Evolutionary conservation across 805 yeast species (phyloP).

Genomic region (Metschnikowia chrysomelidarum): DNA sequence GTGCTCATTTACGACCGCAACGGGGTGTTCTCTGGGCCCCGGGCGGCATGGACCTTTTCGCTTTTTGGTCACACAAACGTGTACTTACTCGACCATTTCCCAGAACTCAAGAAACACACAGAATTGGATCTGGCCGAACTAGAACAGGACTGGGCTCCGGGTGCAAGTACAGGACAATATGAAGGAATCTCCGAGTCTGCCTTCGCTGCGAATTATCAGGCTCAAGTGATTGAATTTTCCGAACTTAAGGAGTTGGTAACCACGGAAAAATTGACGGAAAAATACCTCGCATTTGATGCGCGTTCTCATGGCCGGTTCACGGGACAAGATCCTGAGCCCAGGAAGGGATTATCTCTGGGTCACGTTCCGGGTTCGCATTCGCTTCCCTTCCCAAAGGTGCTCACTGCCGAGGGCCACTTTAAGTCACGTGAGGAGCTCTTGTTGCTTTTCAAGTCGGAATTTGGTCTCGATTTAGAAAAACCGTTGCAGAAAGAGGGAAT

Average conservation of each 20-base stretch:
- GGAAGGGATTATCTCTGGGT: slow-evolving; percentile 85
- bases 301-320: slow-evolving; percentile 72
- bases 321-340: slow-evolving; percentile 83
- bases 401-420: slow-evolving; percentile 50
- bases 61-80: slow-evolving; percentile 75
- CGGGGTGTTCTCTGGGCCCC: slow-evolving; percentile 84
- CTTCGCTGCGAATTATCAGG: slow-evolving; percentile 31
- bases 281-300: slow-evolving; percentile 73
- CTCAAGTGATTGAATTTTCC: slow-evolving; percentile 65
- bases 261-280: slow-evolving; percentile 38
- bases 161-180: slow-evolving; percentile 17
- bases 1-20: slow-evolving; percentile 81
- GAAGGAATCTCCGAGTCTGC: slow-evolving; percentile 23
- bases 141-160: slow-evolving; percentile 16
- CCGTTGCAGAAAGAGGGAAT: slow-evolving; percentile 52
- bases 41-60: slow-evolving; percentile 89
- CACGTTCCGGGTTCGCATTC: slow-evolving; percentile 82
- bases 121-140: no score
- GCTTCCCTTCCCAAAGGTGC: slow-evolving; percentile 67
- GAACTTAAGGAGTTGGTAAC: slow-evolving; percentile 60
- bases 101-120: slow-evolving; percentile 50
- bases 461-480: slow-evolving; percentile 30
- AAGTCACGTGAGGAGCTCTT: slow-evolving; percentile 46
- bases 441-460: slow-evolving; percentile 41
- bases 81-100: slow-evolving; percentile 67